Evolutionary conservation across 208 protist genomes (phyloP), one percentile per base, ranked within the genome.

Genomic region (Naegleria fowleri): DNA sequence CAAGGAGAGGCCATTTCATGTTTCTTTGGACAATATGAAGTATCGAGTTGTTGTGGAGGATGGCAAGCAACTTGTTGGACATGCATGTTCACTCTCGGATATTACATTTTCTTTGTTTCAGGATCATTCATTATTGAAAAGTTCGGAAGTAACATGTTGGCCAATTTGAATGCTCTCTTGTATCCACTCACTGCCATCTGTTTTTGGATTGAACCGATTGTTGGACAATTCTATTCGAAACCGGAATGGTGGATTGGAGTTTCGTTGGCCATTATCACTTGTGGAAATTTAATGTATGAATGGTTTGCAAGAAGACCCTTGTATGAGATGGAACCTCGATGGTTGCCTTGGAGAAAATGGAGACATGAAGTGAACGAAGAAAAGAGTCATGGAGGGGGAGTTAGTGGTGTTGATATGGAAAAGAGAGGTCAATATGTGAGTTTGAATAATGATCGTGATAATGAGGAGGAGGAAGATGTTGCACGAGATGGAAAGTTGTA

Each of bases 131-230:
- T 83, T 5, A 39, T 83, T 39, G 75, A 83, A 83, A 83, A 38
- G 75, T 83, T 39, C 33, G 75, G 75, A 83, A 36, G 15, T 22
- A 83, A 83, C 33, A 25, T 83, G 5, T 83, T 29, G 75, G 75
- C 75, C 33, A 83, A 83, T 38, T 83, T 83, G 75, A 83, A 83
- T 83, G 75, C 75, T 22, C 16, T 83, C 9, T 39, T 83, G 29
- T 83, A 39, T 38, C 75, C 75, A 29, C 16, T 83, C 9, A 83
- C 75, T 39, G 33, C 75, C 33, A 25, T 38, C 11, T 39, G 29
- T 25, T 83, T 83, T 83, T 83, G 75, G 75, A 83, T 83, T 83
- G 33, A 83, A 38, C 75, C 75, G 33, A 36, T 83, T 36, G 75
- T 83, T 83, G 75, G 75, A 83, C 29, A 83, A 29, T 83, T 38